Evolutionary conservation across 345 rosid species (phyloP).

Genomic region (Capsella bursapastoris): DNA sequence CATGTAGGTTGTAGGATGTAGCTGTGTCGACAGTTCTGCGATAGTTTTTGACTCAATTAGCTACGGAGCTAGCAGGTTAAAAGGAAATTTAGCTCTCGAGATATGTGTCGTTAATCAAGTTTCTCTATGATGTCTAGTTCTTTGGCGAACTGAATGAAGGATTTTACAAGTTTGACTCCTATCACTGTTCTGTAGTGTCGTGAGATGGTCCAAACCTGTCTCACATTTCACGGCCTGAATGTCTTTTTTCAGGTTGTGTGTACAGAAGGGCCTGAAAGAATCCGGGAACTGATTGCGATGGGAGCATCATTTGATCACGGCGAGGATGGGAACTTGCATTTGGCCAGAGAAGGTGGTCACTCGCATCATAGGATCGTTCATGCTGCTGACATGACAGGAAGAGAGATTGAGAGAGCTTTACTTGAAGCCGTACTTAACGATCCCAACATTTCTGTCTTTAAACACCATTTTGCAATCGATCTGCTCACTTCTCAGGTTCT

Average conservation of each 20-base stretch:
- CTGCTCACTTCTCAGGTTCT: slow-evolving; percentile 86
- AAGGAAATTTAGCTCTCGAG: neutral
- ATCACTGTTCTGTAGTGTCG: neutral
- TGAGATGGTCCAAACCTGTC: neutral
- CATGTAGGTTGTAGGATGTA: neutral
- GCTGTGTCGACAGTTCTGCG: neutral
- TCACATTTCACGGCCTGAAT: slow-evolving; percentile 18
- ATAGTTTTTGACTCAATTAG: neutral
- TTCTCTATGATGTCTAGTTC: slow-evolving; percentile 1
- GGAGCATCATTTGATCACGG: slow-evolving; percentile 95
- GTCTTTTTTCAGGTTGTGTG: slow-evolving; percentile 76
- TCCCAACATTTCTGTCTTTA: slow-evolving; percentile 77
- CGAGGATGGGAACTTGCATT: slow-evolving; percentile 94
- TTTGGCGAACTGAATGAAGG: neutral
- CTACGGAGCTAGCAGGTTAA: neutral
- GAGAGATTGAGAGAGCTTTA: slow-evolving; percentile 95
- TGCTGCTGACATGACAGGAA: slow-evolving; percentile 98
- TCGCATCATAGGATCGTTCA: slow-evolving; percentile 94
- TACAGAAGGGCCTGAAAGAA: slow-evolving; percentile 96
- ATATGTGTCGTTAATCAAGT: neutral
- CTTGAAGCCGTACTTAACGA: slow-evolving; percentile 76
- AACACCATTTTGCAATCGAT: slow-evolving; percentile 92
- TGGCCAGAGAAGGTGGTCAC: slow-evolving; percentile 98
- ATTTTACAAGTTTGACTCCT: neutral
- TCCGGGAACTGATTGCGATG: slow-evolving; percentile 87